Conservation (phyloP, 2,329 filamentous ascomycete species). For the Penicillium sp. region DNA sequence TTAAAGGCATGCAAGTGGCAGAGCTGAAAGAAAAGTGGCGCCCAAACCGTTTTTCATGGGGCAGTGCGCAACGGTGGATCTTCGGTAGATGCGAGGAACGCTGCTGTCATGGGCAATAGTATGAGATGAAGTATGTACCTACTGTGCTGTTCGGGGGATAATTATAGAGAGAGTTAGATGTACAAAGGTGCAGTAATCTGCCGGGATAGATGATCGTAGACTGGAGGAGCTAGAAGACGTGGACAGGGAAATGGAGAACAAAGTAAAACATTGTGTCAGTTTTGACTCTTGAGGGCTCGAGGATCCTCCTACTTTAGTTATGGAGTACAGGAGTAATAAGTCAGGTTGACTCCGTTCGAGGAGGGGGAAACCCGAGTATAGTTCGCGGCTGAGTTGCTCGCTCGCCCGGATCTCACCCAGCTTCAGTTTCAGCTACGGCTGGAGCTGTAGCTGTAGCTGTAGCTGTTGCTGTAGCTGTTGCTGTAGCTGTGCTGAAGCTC, state of each 20-base stretch:
- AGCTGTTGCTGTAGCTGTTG: no score
- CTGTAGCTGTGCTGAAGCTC: no score
- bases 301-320: neutral
- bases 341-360: neutral
- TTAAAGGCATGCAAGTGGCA: slow-evolving; percentile 16
- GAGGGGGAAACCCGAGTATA: neutral
- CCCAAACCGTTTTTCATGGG: slow-evolving; percentile 25
- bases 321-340: neutral
- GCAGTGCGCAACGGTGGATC: slow-evolving; percentile 29
- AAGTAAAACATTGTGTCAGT: slow-evolving; percentile 5
- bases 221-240: neutral
- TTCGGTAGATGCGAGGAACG: slow-evolving; percentile 30
- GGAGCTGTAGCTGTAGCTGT: neutral
- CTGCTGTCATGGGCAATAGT: slow-evolving; percentile 19
- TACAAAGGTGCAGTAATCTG: neutral
- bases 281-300: neutral
- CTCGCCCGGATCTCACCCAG: neutral
- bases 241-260: neutral
- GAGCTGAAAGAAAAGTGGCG: slow-evolving; percentile 28
- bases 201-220: neutral
- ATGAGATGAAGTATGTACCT: neutral
- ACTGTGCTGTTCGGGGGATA: neutral
- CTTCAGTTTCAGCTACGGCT: neutral
- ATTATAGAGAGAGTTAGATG: neutral
- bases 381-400: neutral